These are phyloP conservation scores for Cryptococcus floricola DNA, from an alignment of 1,284 basidiomycete species.

Conservation along the genomic window DNA sequence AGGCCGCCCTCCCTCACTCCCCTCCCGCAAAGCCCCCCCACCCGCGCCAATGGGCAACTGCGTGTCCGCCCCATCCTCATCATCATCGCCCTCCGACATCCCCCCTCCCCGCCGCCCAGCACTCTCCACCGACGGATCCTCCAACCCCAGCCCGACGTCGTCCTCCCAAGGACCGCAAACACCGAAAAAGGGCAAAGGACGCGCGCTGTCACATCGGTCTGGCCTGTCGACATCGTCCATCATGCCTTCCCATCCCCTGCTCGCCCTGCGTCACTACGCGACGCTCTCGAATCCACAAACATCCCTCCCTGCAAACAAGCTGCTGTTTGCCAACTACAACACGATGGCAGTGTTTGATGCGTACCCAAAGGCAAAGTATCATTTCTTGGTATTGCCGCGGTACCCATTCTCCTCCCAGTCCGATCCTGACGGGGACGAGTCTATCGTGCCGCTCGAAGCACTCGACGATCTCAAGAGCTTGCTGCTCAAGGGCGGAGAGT, in stretches of 20 bases:
- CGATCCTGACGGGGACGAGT: conserved; percentile 12
- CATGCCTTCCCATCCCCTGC: conserved; percentile 36
- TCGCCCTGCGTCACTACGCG: conserved; percentile 63
- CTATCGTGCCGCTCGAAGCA: conserved; percentile 37
- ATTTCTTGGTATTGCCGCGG: conserved; percentile 74
- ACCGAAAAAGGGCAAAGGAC: neutral
- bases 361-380: conserved; percentile 79
- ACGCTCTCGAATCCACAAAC: conserved; percentile 53
- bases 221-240: neutral
- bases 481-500: conserved; percentile 46
- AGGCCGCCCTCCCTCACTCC: too few relatives aligned
- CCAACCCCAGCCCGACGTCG: neutral
- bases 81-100: conserved; percentile 1
- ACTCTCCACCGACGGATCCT: neutral
- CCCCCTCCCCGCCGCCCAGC: neutral
- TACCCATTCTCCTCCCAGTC: conserved; percentile 39
- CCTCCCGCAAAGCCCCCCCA: too few relatives aligned
- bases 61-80: neutral
- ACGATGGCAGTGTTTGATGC: conserved; percentile 76
- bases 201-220: neutral
- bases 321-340: conserved; percentile 60
- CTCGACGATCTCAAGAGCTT: conserved; percentile 61
- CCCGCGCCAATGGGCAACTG: conserved; percentile 8
- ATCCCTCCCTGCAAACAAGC: conserved; percentile 58
- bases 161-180: neutral